These are phyloP conservation scores for Sporobolomyces phaffii DNA, from an alignment of 768 basidiomycete species.

Conservation along the genomic window DNA sequence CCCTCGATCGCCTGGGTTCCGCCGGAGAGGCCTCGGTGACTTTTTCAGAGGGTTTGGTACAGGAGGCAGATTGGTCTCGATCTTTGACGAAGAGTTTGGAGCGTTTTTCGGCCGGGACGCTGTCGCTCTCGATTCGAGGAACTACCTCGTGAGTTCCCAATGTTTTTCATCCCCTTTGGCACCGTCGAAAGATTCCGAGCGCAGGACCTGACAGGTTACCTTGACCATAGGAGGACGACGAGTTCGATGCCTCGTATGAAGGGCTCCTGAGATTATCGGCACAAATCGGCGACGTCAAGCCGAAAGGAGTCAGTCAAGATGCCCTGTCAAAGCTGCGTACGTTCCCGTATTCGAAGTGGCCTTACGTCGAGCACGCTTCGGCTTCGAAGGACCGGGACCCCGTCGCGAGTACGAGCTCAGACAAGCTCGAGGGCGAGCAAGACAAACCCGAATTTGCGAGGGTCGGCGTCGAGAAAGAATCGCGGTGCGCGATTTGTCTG, in stretches of 20 bases:
- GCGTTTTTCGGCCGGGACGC: constrained; percentile 16
- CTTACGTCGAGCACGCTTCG: neutral
- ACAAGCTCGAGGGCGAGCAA: constrained; percentile 1
- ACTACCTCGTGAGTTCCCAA: constrained; percentile 22
- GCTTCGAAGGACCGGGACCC: neutral
- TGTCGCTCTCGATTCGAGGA: constrained; percentile 22
- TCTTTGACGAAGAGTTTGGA: constrained; percentile 24
- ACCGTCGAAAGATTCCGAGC: no score
- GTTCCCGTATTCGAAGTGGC: constrained; percentile 32
- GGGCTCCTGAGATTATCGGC: constrained; percentile 36
- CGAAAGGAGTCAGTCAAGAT: constrained; percentile 21
- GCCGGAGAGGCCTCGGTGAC: constrained; percentile 1
- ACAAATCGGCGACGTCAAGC: constrained; percentile 38
- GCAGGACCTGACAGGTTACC: no score
- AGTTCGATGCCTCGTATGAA: constrained; percentile 39
- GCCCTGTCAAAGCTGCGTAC: constrained; percentile 9
- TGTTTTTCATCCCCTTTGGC: neutral
- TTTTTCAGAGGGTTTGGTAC: constrained; percentile 14
- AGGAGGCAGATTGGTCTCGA: neutral
- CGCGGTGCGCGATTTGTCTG: constrained; percentile 25
- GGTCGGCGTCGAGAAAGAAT: constrained; percentile 31
- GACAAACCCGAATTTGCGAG: constrained; percentile 10
- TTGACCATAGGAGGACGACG: constrained; percentile 33
- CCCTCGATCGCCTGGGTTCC: constrained; percentile 15
- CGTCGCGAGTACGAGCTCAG: constrained; percentile 9